Base-by-base conservation (phyloP, 1,284 basidiomycete genomes). In the Heterobasidion parviporum region DNA sequence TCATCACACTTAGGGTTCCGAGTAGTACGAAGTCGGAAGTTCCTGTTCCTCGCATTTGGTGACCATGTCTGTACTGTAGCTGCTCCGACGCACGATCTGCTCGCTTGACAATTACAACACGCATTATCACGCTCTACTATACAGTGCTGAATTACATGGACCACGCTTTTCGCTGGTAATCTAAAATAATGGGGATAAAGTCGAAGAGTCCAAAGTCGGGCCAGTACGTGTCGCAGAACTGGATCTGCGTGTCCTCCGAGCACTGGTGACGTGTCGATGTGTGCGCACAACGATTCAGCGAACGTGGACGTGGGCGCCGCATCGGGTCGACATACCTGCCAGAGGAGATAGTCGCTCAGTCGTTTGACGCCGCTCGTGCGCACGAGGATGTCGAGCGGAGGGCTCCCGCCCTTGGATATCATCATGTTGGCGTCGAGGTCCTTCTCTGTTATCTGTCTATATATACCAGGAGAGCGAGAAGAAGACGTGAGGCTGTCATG, bases 191-290 rank as follows among this genome's bases (percentile, higher is more conserved):
- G 1, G 92, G 91, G 20, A 94, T 70, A 66, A 97, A 83, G 63
- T 99, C 92, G 54, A 82, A 77, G 6, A 98, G 68, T 2, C 94
- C 92, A 67, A 98, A 98, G 57, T 95, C 87, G 0, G 97, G 97
- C 97, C 97, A 99, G 68, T 89, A 96, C 0, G 83, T 83, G 36
- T 85, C 73, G n/a, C 87, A 82, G 70, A 98, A 96, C 67, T 98
- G 92, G n/a, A 99, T 74, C 62, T 95, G 92, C 0, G 93, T 92
- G 61, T 88, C 71, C 62, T 93, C 86, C 55, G 79, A 88, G 61
- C 84, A 83, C 85, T 94, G 69, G 52, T 14, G 50, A 38, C 32
- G 34, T 51, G 35, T n/a, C 50, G 36, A n/a, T 15, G 49, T 20
- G 36, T 49, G 33, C 10, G 20, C 34, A 33, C 32, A 20, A 35